Conservation (phyloP, 2,329 filamentous ascomycete genomes). For the Colletotrichum tropicicola region DNA sequence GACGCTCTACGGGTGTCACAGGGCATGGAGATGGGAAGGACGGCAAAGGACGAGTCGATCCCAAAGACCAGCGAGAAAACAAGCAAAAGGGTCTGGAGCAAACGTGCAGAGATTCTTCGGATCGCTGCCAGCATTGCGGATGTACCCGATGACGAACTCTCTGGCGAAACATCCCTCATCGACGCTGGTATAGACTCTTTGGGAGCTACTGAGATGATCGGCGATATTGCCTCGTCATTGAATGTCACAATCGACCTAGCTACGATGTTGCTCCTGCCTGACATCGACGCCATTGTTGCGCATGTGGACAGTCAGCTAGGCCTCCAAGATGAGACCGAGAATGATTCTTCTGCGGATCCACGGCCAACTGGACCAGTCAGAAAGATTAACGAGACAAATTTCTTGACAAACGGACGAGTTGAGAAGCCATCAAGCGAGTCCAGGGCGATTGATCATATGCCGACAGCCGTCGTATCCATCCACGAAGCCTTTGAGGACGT, state of each 20-base stretch:
- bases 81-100: background rate
- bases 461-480: background rate
- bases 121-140: conserved; percentile 2
- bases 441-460: rapidly evolving
- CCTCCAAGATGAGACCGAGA: background rate
- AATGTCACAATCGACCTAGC: background rate
- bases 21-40: rapidly evolving
- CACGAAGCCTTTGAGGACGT: background rate
- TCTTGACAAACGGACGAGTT: too few species aligned
- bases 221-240: background rate
- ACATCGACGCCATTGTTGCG: background rate
- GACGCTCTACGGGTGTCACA: rapidly evolving
- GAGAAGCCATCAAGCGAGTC: too few species aligned
- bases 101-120: background rate
- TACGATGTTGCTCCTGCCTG: background rate
- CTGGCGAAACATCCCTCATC: background rate
- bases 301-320: conserved; percentile 6
- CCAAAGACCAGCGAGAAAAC: background rate
- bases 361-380: too few species aligned
- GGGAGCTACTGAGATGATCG: background rate
- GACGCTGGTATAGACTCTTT: conserved; percentile 6
- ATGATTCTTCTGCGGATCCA: background rate
- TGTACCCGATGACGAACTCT: background rate
- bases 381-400: too few species aligned
- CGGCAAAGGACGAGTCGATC: rapidly evolving